Conservation (phyloP, 2,329 filamentous ascomycete species). For the Colletotrichum sp. region DNA sequence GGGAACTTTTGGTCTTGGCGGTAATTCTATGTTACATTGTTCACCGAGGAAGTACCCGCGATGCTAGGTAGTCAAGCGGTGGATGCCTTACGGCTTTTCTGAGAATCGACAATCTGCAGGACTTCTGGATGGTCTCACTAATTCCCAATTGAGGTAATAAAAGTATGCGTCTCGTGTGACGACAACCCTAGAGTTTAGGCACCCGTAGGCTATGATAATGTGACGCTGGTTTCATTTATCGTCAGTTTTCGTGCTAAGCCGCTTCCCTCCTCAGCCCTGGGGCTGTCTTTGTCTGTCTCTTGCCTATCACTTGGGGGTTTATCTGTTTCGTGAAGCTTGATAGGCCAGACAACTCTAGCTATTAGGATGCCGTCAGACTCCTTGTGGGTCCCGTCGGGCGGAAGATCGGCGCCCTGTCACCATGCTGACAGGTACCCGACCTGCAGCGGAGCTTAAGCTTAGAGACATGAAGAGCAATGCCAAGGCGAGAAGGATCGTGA, state of each 20-base stretch:
- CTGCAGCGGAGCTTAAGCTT: neutral
- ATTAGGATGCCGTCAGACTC: neutral
- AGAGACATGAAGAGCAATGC: neutral
- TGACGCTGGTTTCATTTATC: neutral
- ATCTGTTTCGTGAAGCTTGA: neutral
- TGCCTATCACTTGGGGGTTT: neutral
- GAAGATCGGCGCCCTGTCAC: neutral
- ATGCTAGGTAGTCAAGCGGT: neutral
- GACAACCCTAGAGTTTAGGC: neutral
- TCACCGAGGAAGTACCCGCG: neutral
- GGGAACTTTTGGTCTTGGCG: neutral
- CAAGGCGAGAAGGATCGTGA: neutral
- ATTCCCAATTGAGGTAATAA: neutral
- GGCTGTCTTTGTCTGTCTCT: neutral
- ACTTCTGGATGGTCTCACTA: neutral
- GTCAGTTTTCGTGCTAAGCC: neutral
- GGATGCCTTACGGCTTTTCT: neutral
- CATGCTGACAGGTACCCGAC: neutral
- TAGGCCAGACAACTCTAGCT: neutral
- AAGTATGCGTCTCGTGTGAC: neutral
- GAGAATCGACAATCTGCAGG: neutral
- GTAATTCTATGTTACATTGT: neutral
- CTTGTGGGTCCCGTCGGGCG: neutral
- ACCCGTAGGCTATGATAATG: neutral
- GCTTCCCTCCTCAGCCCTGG: neutral